Evolutionary conservation across 768 basidiomycete species (phyloP).

Genomic region (Lactarius quietus): DNA sequence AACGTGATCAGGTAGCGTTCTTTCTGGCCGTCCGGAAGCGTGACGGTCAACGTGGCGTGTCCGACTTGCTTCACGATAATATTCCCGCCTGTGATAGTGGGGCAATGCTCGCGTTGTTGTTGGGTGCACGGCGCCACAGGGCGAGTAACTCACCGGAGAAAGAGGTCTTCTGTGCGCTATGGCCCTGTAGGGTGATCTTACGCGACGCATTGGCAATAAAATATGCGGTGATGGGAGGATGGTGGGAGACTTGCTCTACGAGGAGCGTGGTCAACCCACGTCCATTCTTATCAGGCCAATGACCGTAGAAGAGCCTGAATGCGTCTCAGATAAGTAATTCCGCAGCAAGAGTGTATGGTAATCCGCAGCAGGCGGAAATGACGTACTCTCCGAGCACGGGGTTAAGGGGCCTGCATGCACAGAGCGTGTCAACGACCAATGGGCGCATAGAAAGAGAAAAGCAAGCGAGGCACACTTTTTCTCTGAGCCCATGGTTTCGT

Average conservation of each 20-base stretch:
- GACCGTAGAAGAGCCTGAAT: slow-evolving; percentile 84
- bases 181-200: slow-evolving; percentile 74
- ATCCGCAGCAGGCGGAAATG: not conserved
- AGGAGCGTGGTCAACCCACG: slow-evolving; percentile 77
- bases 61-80: slow-evolving; percentile 94
- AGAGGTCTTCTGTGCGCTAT: slow-evolving; percentile 95
- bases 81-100: slow-evolving; percentile 46
- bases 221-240: slow-evolving; percentile 86
- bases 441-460: not conserved
- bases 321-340: slow-evolving; percentile 2
- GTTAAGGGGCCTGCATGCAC: slow-evolving; percentile 79
- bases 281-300: slow-evolving; percentile 70
- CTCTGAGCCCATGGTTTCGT: slow-evolving; percentile 94
- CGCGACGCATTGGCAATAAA: slow-evolving; percentile 78
- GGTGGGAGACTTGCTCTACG: slow-evolving; percentile 97
- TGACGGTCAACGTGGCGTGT: slow-evolving; percentile 79
- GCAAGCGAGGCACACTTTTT: slow-evolving; percentile 70
- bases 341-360: not conserved
- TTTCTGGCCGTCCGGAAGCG: slow-evolving; percentile 49
- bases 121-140: too few relatives aligned
- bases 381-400: slow-evolving; percentile 91
- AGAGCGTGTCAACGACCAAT: not conserved
- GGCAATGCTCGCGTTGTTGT: too few relatives aligned
- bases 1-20: slow-evolving; percentile 89
- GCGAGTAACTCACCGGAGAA: slow-evolving; percentile 60